A percentile compares a stretch with the other conserved stretches of the same genome.
Evolutionary conservation across 345 rosid species (phyloP).

Genomic region (Brassica napus): DNA sequence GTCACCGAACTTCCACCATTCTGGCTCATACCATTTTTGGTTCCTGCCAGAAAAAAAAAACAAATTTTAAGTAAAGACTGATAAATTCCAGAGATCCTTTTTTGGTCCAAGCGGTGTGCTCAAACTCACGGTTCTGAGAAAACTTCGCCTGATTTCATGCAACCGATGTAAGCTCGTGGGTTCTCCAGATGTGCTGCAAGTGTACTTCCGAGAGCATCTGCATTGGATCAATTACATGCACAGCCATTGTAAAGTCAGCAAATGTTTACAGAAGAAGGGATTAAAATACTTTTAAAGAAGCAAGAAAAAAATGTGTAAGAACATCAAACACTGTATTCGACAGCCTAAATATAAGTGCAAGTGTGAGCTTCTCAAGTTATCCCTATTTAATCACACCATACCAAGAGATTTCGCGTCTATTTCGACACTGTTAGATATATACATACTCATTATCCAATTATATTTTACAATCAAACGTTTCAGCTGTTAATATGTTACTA

Average conservation of each 20-base stretch:
- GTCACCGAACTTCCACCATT: slow-evolving; percentile 99
- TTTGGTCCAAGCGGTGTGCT: neutral
- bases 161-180: slow-evolving; percentile 80
- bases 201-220: slow-evolving; percentile 73
- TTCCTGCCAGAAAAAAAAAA: slow-evolving; percentile 46
- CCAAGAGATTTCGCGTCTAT: neutral
- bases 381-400: slow-evolving; percentile 13
- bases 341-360: neutral
- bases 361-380: slow-evolving; percentile 2
- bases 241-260: neutral
- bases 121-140: slow-evolving; percentile 70
- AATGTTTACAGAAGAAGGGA: neutral
- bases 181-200: slow-evolving; percentile 62
- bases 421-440: neutral
- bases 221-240: slow-evolving; percentile 19
- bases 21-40: slow-evolving; percentile 82
- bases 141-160: slow-evolving; percentile 86
- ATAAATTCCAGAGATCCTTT: neutral
- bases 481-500: neutral
- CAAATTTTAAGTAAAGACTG: neutral
- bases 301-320: neutral
- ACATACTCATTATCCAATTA: neutral
- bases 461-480: neutral
- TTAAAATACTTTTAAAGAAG: neutral
- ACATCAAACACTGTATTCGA: neutral